Evolutionary conservation across 306 rosid genomes (phyloP).

Genomic region (Pueraria montana): DNA sequence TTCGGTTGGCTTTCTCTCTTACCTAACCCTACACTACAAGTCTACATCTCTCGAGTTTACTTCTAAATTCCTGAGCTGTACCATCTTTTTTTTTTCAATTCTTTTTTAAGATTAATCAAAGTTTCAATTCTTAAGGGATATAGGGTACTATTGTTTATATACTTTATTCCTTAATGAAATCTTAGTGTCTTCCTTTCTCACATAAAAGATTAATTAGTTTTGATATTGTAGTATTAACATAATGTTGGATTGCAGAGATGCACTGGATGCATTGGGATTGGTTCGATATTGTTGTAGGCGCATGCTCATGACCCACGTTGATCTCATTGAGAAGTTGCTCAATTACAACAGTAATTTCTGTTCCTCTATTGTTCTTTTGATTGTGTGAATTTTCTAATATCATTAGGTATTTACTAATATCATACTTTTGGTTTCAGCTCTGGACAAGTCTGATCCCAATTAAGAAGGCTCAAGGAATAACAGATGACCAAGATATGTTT

Average conservation of each 20-base stretch:
- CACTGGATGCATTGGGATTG: conserved; percentile 89
- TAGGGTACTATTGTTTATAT: background rate
- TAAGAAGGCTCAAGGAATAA: conserved; percentile 45
- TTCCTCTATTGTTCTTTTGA: background rate
- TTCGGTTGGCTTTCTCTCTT: too few species aligned
- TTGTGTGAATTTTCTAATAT: conserved; percentile 4
- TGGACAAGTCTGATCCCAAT: conserved; percentile 72
- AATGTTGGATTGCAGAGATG: conserved; percentile 73
- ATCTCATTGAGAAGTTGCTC: conserved; percentile 95
- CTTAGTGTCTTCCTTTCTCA: background rate
- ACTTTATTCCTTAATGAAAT: background rate
- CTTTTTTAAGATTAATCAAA: background rate
- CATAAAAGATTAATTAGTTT: background rate
- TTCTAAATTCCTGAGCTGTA: too few species aligned
- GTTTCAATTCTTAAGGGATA: background rate
- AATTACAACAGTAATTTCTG: conserved; percentile 81
- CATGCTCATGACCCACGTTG: conserved; percentile 99
- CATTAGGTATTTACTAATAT: too few species aligned
- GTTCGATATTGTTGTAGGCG: conserved; percentile 96
- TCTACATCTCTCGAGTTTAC: too few species aligned
- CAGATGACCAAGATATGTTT: conserved; percentile 30
- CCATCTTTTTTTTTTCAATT: background rate
- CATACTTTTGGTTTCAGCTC: conserved; percentile 56
- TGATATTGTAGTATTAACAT: conserved; percentile 12
- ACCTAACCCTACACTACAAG: too few species aligned